These are phyloP conservation scores for Mortierella antarctica DNA, from an alignment of 192 early-diverging fungal species.

Conservation along the genomic window DNA sequence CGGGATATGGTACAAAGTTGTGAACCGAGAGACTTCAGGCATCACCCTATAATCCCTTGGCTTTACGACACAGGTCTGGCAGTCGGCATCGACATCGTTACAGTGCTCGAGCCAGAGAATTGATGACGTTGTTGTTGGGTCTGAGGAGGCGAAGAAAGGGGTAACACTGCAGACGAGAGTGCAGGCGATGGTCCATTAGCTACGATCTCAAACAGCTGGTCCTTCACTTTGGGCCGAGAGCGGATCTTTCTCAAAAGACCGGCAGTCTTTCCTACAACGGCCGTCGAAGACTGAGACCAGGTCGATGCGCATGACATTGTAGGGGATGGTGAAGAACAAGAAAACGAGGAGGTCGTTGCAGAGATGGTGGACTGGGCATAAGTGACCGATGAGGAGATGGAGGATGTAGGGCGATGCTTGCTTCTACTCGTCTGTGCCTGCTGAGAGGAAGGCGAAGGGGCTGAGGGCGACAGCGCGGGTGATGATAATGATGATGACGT, in stretches of 20 bases:
- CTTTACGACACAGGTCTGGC: too few species aligned
- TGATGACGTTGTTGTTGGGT: too few species aligned
- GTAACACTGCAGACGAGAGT: background rate
- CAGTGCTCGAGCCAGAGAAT: too few species aligned
- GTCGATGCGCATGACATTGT: slow-evolving; percentile 5
- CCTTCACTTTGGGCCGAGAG: slow-evolving; percentile 28
- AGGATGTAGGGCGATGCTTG: background rate
- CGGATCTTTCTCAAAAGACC: slow-evolving; percentile 43
- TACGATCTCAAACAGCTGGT: slow-evolving; percentile 29
- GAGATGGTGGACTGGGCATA: background rate
- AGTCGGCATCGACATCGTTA: too few species aligned
- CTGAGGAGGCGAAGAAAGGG: background rate
- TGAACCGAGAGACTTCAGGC: too few species aligned
- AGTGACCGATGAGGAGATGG: background rate
- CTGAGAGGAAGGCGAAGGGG: slow-evolving; percentile 9
- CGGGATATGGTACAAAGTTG: too few species aligned
- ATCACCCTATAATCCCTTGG: too few species aligned
- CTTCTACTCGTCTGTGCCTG: too few species aligned
- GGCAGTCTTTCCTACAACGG: slow-evolving; percentile 9
- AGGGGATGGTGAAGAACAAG: slow-evolving; percentile 7
- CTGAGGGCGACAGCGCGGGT: background rate
- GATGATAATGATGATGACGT: background rate
- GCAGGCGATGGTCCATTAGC: background rate
- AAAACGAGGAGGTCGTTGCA: background rate
- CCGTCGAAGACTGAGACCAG: slow-evolving; percentile 8